Conservation (phyloP, 768 basidiomycete genomes). For the Podaxis mareebaensis region DNA sequence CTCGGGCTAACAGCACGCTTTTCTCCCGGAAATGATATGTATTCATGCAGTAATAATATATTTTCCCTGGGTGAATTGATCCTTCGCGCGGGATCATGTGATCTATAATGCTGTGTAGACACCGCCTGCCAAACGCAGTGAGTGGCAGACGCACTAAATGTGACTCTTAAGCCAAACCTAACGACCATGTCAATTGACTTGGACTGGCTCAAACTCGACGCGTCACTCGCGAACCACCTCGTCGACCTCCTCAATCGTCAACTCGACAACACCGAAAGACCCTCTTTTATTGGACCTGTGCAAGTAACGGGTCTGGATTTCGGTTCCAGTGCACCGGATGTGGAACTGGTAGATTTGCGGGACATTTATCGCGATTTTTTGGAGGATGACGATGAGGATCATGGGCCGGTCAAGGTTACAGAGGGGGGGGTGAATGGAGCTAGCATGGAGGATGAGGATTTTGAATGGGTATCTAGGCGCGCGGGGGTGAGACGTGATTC, state of each 20-base stretch:
- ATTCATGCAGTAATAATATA: background rate
- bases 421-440: conserved; percentile 31
- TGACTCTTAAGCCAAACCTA: background rate
- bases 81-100: background rate
- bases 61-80: conserved; percentile 1
- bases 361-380: conserved; percentile 96
- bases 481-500: conserved; percentile 54
- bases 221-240: conserved; percentile 65
- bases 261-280: conserved; percentile 68
- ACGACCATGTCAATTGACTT: conserved; percentile 88
- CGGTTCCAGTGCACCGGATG: conserved; percentile 77
- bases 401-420: conserved; percentile 52
- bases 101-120: background rate
- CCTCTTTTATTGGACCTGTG: conserved; percentile 94
- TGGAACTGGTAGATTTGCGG: conserved; percentile 88
- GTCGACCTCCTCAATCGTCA: conserved; percentile 79
- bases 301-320: conserved; percentile 86
- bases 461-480: conserved; percentile 78
- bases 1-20: background rate
- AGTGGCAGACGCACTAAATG: background rate
- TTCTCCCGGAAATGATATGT: background rate
- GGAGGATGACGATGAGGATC: conserved; percentile 70
- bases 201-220: conserved; percentile 86
- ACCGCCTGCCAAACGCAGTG: too few relatives aligned
- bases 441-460: conserved; percentile 57